These are phyloP conservation scores for Solanum ossicruentum DNA, from an alignment of 257 asterid genomes.

Conservation along the genomic window DNA sequence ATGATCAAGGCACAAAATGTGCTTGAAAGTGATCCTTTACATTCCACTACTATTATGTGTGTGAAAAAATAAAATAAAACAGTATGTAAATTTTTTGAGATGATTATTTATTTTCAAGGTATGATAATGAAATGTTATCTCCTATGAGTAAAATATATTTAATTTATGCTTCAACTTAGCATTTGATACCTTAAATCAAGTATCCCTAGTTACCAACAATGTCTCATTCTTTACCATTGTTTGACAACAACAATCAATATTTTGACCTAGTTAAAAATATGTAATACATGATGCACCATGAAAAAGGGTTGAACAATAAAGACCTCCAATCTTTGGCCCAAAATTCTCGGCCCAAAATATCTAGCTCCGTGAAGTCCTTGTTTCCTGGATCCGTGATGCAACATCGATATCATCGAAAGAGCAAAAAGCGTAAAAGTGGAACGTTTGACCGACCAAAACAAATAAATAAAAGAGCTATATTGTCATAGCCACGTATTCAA, in stretches of 20 bases:
- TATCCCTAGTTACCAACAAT: background rate
- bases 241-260: background rate
- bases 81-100: no score
- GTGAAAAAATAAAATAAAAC: no score
- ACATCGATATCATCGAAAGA: background rate
- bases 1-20: no score
- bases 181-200: background rate
- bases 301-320: background rate
- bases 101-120: no score
- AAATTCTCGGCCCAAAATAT: background rate
- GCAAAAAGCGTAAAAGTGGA: background rate
- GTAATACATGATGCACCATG: background rate
- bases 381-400: background rate
- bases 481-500: constrained; percentile 2
- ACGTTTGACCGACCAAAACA: background rate
- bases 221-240: background rate
- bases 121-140: no score
- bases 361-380: background rate
- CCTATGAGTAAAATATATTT: no score
- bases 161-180: background rate
- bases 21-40: no score
- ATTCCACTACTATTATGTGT: no score
- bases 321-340: no score
- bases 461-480: background rate
- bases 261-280: background rate